Percentiles rank a stretch among this genome's conserved stretches.
These are phyloP conservation scores for Rhodotorula sp. DNA, from an alignment of 1,284 basidiomycete genomes.

Conservation along the genomic window DNA sequence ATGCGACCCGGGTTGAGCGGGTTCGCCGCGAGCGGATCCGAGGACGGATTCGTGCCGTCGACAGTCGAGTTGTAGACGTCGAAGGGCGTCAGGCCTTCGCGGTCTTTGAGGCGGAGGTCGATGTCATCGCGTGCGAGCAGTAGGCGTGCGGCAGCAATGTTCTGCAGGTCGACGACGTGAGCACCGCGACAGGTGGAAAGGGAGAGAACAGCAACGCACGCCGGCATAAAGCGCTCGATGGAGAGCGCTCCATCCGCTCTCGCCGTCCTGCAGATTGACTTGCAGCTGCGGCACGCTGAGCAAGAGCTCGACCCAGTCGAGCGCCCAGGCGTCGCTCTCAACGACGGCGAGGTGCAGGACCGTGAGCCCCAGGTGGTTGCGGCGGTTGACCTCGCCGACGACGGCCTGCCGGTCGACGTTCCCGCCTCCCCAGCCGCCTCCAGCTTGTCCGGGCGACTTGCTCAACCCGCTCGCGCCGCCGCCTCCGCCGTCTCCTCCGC, in stretches of 20 bases:
- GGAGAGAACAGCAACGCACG: background rate
- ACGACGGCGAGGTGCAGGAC: slow-evolving; percentile 80
- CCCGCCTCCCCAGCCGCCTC: slow-evolving; percentile 10
- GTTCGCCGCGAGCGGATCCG: slow-evolving; percentile 23
- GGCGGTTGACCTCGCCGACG: slow-evolving; percentile 66
- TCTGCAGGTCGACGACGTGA: slow-evolving; percentile 50
- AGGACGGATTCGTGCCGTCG: slow-evolving; percentile 54
- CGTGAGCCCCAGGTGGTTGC: slow-evolving; percentile 71
- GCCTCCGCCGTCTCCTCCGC: background rate
- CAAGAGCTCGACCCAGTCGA: slow-evolving; percentile 80
- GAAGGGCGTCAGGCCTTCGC: slow-evolving; percentile 84
- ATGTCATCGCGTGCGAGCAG: slow-evolving; percentile 73
- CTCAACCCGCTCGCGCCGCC: slow-evolving; percentile 17
- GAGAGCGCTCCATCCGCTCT: slow-evolving; percentile 88
- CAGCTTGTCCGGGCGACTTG: slow-evolving; percentile 7
- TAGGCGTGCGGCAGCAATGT: slow-evolving; percentile 73
- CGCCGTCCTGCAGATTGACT: slow-evolving; percentile 77
- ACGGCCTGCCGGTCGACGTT: slow-evolving; percentile 11
- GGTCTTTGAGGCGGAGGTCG: slow-evolving; percentile 75
- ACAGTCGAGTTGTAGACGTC: slow-evolving; percentile 92
- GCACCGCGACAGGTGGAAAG: background rate
- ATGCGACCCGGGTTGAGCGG: slow-evolving; percentile 31
- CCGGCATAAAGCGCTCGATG: slow-evolving; percentile 88
- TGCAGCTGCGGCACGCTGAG: slow-evolving; percentile 75
- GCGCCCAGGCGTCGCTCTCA: slow-evolving; percentile 59